Base-by-base conservation (phyloP, 805 yeast species). In the Ogataea nonfermentans region DNA sequence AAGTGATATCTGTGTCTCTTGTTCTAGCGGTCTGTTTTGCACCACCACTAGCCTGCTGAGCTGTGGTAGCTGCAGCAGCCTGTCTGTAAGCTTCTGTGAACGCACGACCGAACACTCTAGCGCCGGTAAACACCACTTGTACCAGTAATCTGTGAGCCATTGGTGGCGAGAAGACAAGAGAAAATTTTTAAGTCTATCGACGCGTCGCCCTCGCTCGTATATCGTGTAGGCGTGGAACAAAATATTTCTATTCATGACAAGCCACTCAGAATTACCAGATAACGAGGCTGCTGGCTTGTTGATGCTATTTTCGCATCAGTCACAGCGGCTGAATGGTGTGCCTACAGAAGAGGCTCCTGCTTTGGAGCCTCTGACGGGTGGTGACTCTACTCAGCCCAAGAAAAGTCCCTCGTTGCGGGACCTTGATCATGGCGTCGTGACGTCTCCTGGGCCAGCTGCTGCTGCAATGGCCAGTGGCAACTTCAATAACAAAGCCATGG, bases 41-140 rank as follows among this genome's bases (percentile, higher is more conserved):
- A 4, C 41, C 52, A 4, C 43, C 37, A 11, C 51, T 41, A 14
- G 84, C 70, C 38, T 55, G 56, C 51, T 78, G 78, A 20, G 86
- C 76, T 2, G 91, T 88, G n/a, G 95, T 80, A 39, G 90, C 90
- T 37, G 91, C 86, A 12, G 98, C 96, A 2, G 95, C 95, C 67
- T 93, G 98, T 56, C 82, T 84, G 72, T 91, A 93, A 0, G 99
- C 98, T 62, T 89, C 95, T n/a, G 88, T 74, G 62, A 93, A 93
- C 0, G 99, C 99, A 53, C 86, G 78, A 41, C 98, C 97, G 59
- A 93, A 89, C 22, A 91, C 98, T 52, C 87, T 82, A 4, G 97
- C 95, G 41, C 98, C 98, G 8, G 98, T 90, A 56, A 90, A 77
- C 34, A 89, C 74, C 48, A 93, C 96, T 64, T 86, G 91, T 49